Evolutionary conservation across 495 filamentous ascomycete genomes (phyloP).

Genomic region (Filosporella fistucella): DNA sequence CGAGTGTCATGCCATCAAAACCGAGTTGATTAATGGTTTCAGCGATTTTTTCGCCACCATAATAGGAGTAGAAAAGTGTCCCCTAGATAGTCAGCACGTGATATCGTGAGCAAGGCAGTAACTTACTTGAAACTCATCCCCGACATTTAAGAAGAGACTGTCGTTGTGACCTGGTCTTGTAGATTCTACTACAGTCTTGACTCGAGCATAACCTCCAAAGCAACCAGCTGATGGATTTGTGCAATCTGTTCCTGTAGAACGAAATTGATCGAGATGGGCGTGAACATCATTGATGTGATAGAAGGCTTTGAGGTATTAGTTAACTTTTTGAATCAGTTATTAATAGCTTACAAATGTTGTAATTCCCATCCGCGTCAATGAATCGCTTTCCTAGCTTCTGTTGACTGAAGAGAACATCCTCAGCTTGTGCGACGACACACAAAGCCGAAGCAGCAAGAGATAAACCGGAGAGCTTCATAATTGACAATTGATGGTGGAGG

Average conservation of each 20-base stretch:
- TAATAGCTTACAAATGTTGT: conserved; percentile 41
- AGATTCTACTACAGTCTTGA: conserved; percentile 45
- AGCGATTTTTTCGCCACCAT: conserved; percentile 57
- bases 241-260: conserved; percentile 50
- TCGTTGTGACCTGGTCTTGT: conserved; percentile 45
- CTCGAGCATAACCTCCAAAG: conserved; percentile 53
- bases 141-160: conserved; percentile 49
- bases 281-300: conserved; percentile 63
- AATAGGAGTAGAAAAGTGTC: conserved; percentile 54
- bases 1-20: conserved; percentile 56
- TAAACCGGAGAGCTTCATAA: no score
- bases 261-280: conserved; percentile 53
- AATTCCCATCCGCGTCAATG: conserved; percentile 44
- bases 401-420: conserved; percentile 36
- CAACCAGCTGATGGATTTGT: conserved; percentile 42
- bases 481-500: no score
- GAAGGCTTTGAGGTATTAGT: conserved; percentile 29
- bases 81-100: conserved; percentile 29
- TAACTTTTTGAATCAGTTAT: not conserved
- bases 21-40: conserved; percentile 54
- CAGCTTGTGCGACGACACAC: no score
- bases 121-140: conserved; percentile 52
- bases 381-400: conserved; percentile 41
- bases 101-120: not conserved
- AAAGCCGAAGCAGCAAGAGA: no score